Percentiles rank a stretch among this genome's conserved stretches.
Evolutionary conservation across 345 rosid genomes (phyloP).

Genomic region (Lumnitzera racemosa): DNA sequence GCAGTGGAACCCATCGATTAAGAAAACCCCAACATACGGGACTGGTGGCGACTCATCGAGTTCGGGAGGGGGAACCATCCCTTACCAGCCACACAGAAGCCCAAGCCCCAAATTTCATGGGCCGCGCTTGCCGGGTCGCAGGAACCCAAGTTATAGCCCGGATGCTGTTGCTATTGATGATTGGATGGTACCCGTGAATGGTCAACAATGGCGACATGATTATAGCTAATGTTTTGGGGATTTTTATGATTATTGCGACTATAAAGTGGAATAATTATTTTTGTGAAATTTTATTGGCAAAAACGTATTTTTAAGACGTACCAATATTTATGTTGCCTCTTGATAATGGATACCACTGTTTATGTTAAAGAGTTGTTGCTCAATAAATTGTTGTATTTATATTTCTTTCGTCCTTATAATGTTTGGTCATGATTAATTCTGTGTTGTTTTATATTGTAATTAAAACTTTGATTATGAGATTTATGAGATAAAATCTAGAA

Average conservation of each 20-base stretch:
- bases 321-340: too few species aligned
- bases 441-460: too few species aligned
- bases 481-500: too few species aligned
- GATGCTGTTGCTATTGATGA: conserved; percentile 32
- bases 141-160: conserved; percentile 28
- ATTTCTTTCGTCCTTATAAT: too few species aligned
- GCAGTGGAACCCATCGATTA: conserved; percentile 77
- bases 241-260: neutral
- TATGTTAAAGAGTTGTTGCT: too few species aligned
- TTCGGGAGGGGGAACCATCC: conserved; percentile 40
- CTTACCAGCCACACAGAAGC: conserved; percentile 47
- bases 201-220: conserved; percentile 50
- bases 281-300: too few species aligned
- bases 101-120: conserved; percentile 43
- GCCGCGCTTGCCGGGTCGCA: conserved; percentile 15
- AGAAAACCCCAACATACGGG: conserved; percentile 29
- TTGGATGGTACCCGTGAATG: conserved; percentile 34
- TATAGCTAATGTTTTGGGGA: conserved; percentile 14
- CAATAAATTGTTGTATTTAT: too few species aligned
- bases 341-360: too few species aligned
- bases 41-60: conserved; percentile 66
- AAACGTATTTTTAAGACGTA: too few species aligned
- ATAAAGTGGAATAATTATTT: neutral
- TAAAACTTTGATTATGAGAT: too few species aligned
- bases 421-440: too few species aligned